These are phyloP conservation scores for Tylopilus plumbeoviolaceoides DNA, from an alignment of 768 basidiomycete species.

Conservation along the genomic window DNA sequence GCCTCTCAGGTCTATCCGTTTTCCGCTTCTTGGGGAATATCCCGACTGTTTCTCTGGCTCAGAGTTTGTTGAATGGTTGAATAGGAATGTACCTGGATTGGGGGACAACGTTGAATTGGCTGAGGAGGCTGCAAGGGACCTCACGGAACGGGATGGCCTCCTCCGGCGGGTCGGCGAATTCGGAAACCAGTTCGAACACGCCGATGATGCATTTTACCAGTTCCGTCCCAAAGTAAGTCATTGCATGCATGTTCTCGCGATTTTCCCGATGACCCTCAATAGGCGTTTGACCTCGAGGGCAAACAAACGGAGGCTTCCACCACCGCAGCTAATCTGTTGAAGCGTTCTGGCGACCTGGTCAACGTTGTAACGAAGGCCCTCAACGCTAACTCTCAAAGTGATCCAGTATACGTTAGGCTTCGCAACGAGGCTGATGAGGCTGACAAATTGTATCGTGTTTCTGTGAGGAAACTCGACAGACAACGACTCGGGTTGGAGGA, in stretches of 20 bases:
- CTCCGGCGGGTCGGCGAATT: constrained; percentile 77
- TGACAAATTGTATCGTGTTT: constrained; percentile 72
- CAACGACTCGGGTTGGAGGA: constrained; percentile 86
- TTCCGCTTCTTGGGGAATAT: constrained; percentile 82
- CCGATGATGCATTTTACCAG: constrained; percentile 80
- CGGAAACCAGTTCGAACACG: constrained; percentile 75
- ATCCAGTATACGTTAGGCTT: constrained; percentile 66
- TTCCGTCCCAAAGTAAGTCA: constrained; percentile 69
- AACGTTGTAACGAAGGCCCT: constrained; percentile 73
- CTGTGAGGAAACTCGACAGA: constrained; percentile 78
- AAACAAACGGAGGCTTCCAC: constrained; percentile 22
- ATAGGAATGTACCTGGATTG: constrained; percentile 72
- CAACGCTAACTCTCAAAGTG: constrained; percentile 41
- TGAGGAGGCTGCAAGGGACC: constrained; percentile 60
- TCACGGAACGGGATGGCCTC: constrained; percentile 50
- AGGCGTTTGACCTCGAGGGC: constrained; percentile 31
- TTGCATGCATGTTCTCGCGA: constrained; percentile 8
- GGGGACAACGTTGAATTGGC: constrained; percentile 75
- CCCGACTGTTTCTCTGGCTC: constrained; percentile 85
- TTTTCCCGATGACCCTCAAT: constrained; percentile 18
- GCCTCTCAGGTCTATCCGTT: constrained; percentile 64
- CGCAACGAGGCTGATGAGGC: constrained; percentile 79
- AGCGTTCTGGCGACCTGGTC: constrained; percentile 65
- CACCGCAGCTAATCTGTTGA: constrained; percentile 45
- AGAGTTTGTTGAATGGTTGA: constrained; percentile 84